Percentiles rank a stretch among this genome's conserved stretches.
Conservation (phyloP, 352 stramenopile species). For the Chrysophaeum taylorii region DNA sequence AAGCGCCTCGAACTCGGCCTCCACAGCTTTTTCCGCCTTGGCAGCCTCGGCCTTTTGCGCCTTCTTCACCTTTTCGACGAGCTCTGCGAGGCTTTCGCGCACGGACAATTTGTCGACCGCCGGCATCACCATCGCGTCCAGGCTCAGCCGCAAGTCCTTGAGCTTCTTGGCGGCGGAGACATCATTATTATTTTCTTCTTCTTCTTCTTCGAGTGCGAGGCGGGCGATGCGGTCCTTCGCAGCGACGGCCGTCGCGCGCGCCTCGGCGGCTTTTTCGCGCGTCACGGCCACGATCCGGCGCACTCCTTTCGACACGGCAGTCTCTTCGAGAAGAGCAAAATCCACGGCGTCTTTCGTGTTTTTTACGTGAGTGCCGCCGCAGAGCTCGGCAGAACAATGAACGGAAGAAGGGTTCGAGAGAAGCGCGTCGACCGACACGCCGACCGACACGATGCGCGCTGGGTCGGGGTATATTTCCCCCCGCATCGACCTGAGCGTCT, state of each 20-base stretch:
- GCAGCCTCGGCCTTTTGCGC: constrained; percentile 43
- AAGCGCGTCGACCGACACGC: constrained; percentile 54
- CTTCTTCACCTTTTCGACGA: constrained; percentile 47
- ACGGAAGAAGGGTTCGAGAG: too few relatives aligned
- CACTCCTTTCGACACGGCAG: constrained; percentile 90
- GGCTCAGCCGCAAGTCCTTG: constrained; percentile 41
- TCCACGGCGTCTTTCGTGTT: constrained; percentile 85
- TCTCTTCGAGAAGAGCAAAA: constrained; percentile 85
- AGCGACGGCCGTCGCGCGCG: constrained; percentile 57
- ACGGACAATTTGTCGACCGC: constrained; percentile 53
- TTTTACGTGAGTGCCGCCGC: constrained; percentile 85
- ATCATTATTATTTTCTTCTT: constrained; percentile 20
- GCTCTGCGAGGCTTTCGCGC: constrained; percentile 31
- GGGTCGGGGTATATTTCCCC: constrained; percentile 92
- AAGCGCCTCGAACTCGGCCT: constrained; percentile 53
- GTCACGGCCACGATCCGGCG: constrained; percentile 86
- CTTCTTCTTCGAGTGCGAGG: constrained; percentile 34
- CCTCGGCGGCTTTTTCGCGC: constrained; percentile 64
- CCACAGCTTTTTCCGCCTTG: constrained; percentile 38
- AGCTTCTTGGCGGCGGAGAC: constrained; percentile 38
- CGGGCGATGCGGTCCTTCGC: constrained; percentile 56
- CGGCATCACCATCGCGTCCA: constrained; percentile 41
- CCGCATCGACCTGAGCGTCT: constrained; percentile 81
- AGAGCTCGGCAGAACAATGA: constrained; percentile 97
- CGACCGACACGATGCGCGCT: constrained; percentile 84